A percentile compares a stretch with the other conserved stretches of the same genome.
Evolutionary conservation across 176 grass and related monocot genomes (phyloP).

Genomic region (Thalia dealbata): DNA sequence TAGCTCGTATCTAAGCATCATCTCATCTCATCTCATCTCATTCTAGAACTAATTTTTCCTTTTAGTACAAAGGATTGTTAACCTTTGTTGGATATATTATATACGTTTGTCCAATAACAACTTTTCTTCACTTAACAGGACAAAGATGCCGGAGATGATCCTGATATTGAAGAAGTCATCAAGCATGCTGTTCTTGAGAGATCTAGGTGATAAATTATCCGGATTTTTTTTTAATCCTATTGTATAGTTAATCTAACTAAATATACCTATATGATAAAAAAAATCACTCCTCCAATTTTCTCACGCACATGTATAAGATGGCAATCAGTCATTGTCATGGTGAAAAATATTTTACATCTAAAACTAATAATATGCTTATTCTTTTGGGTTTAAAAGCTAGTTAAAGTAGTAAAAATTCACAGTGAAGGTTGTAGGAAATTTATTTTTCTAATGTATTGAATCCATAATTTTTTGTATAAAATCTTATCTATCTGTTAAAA

Average conservation of each 20-base stretch:
- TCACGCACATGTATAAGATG: background rate
- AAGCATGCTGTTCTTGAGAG: constrained; percentile 42
- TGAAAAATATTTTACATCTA: background rate
- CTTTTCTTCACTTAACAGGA: constrained; percentile 39
- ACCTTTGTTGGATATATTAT: too few species aligned
- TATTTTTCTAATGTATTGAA: too few species aligned
- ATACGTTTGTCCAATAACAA: background rate
- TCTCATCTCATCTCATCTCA: too few species aligned
- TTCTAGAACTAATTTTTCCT: background rate
- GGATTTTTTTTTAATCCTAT: background rate
- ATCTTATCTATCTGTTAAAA: too few species aligned
- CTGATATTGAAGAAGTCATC: constrained; percentile 61
- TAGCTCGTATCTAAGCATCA: too few species aligned
- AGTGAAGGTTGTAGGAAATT: too few species aligned
- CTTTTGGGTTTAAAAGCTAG: background rate
- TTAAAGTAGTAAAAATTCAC: too few species aligned
- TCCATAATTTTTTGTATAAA: too few species aligned
- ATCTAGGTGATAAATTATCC: background rate
- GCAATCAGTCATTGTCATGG: background rate
- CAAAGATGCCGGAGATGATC: constrained; percentile 97
- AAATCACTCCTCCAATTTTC: too few species aligned
- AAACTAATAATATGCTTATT: background rate
- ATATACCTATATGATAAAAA: too few species aligned
- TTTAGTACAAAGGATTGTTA: background rate
- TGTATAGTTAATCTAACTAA: background rate